Base-by-base conservation (phyloP, 148 eudicot genomes). In the Rhododendron molle region DNA sequence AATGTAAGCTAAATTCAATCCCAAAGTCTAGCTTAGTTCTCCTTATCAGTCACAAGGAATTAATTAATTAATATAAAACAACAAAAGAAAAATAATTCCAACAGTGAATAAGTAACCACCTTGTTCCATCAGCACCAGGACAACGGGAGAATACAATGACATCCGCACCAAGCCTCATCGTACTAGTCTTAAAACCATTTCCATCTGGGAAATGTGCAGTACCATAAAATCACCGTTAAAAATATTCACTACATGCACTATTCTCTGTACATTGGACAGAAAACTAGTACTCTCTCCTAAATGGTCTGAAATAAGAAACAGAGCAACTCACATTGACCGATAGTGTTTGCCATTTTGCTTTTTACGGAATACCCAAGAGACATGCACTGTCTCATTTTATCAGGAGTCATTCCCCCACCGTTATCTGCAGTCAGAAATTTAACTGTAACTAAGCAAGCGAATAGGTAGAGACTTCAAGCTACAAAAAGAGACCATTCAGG, bases 111-210 rank as follows among this genome's bases (percentile, higher is more conserved):
- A 73, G 47, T 78, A 60, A 38, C 50, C 85, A 93, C 98, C 96
- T 89, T 86, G 76, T 81, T 73, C 92, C 93, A 21, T 89, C 86
- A 69, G 84, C 86, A 76, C 90, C 92, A 38, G 81, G 50, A 86
- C 93, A 91, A 13, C 91, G 90, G 40, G 96, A 90, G 86, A 95
- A 94, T 38, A 95, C 98, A 83, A 95, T 95, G 49, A 94, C 96
- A 90, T 94, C 98, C n/a, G 98, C 96, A 40, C 96, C 96, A 81
- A 95, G 96, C 88, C 98, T 94, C 98, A 95, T 95, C 1, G 98
- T 95, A 88, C 98, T 95, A 23, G 98, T 95, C 92, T 95, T 95
- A 44, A 95, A 95, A 78, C 96, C 98, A 89, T 95, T 95, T 85
- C 96, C 98, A 89, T 95, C 98, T 95, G 90, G 54, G 20, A 79